phyloP scores from a whole-genome alignment of 129 eudicot genomes.

The Lactuca sativa region DNA sequence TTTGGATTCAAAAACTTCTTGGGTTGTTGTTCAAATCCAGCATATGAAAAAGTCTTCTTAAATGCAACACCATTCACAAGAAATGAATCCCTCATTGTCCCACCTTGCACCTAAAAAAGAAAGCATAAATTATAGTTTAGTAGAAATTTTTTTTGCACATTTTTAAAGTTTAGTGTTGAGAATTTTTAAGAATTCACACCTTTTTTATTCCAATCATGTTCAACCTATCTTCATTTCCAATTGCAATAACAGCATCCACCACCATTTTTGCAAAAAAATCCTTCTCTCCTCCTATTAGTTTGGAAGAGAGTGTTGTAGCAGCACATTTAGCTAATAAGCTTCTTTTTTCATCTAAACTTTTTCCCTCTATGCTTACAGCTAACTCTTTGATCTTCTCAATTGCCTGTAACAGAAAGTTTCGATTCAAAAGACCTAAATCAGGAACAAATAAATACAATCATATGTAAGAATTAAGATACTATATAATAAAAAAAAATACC shows the following conservation, averaged over 20 bases:
- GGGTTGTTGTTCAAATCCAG: conserved; percentile 99
- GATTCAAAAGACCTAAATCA: neutral
- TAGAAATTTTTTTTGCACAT: neutral
- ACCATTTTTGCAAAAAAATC: conserved; percentile 97
- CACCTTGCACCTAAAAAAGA: conserved; percentile 81
- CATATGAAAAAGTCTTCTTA: conserved; percentile 97
- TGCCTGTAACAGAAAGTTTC: conserved; percentile 42
- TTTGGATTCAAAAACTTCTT: conserved; percentile 85
- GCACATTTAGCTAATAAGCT: conserved; percentile 92
- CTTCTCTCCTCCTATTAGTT: conserved; percentile 99
- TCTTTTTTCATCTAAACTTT: conserved; percentile 88
- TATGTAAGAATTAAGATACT: too few species aligned
- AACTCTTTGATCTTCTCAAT: conserved; percentile 81
- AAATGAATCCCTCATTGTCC: conserved; percentile 94
- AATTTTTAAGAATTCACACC: conserved; percentile 37
- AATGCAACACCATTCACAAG: conserved; percentile 96
- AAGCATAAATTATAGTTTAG: conserved; percentile 6
- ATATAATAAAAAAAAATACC: conserved; percentile 40
- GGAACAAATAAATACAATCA: neutral
- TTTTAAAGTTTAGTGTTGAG: conserved; percentile 2
- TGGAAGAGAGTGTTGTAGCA: conserved; percentile 91
- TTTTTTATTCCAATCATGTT: conserved; percentile 96
- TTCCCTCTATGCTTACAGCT: conserved; percentile 94
- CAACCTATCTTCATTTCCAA: conserved; percentile 86
- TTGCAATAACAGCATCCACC: conserved; percentile 92